Conservation (phyloP, 2,329 filamentous ascomycete species). For the Leptodontidium sp. region DNA sequence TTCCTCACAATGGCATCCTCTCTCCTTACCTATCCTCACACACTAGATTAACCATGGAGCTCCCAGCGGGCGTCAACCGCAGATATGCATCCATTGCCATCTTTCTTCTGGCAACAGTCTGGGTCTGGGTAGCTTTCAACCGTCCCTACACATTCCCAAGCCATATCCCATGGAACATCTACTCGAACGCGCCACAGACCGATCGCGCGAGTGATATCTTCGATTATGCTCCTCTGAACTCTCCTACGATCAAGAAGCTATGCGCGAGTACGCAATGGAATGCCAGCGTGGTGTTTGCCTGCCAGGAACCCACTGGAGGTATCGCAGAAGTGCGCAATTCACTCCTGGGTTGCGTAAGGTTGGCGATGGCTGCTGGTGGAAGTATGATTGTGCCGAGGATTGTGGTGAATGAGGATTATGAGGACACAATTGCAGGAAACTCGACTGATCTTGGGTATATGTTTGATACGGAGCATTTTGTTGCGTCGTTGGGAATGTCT, state of each 20-base stretch:
- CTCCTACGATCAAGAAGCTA: slow-evolving; percentile 33
- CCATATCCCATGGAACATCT: slow-evolving; percentile 36
- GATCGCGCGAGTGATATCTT: slow-evolving; percentile 33
- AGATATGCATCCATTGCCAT: slow-evolving; percentile 34
- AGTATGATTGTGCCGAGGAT: slow-evolving; percentile 40
- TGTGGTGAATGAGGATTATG: slow-evolving; percentile 30
- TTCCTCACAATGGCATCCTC: not conserved
- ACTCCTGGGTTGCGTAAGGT: slow-evolving; percentile 44
- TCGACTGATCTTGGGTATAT: slow-evolving; percentile 37
- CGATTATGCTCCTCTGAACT: slow-evolving; percentile 38
- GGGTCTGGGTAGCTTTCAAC: slow-evolving; percentile 38
- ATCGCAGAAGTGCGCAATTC: slow-evolving; percentile 45
- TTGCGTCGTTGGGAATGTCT: slow-evolving; percentile 35
- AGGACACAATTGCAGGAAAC: slow-evolving; percentile 23
- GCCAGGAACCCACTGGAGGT: slow-evolving; percentile 39
- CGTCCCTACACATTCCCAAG: slow-evolving; percentile 35
- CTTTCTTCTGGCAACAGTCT: slow-evolving; percentile 29
- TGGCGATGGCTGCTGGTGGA: slow-evolving; percentile 43
- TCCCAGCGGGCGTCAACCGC: slow-evolving; percentile 32
- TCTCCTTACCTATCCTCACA: not conserved
- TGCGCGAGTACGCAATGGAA: slow-evolving; percentile 42
- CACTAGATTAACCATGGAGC: slow-evolving; percentile 21
- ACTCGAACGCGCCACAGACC: slow-evolving; percentile 32
- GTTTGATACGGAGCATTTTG: slow-evolving; percentile 40
- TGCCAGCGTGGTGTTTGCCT: slow-evolving; percentile 38